Evolutionary conservation across 2,329 filamentous ascomycete genomes (phyloP).

Genomic region (Sphaerulina vaccinii): DNA sequence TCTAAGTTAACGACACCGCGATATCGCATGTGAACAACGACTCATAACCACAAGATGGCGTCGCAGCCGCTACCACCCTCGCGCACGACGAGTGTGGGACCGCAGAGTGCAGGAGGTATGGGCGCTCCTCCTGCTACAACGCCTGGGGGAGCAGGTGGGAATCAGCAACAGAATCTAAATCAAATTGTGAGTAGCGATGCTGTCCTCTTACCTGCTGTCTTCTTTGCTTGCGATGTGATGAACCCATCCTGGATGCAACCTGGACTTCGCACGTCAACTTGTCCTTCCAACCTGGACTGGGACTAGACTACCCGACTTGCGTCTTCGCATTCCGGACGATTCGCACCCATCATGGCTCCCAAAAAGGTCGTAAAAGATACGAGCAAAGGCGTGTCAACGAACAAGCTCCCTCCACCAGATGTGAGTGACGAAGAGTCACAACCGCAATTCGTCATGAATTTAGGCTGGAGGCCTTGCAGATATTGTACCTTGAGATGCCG

Average conservation of each 20-base stretch:
- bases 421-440: too few species aligned
- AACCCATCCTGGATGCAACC: too few species aligned
- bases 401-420: too few species aligned
- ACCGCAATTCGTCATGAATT: too few species aligned
- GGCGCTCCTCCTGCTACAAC: constrained; percentile 48
- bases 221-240: too few species aligned
- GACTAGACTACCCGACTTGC: not conserved
- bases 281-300: not conserved
- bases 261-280: too few species aligned
- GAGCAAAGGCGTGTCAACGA: too few species aligned
- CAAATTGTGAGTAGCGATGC: constrained; percentile 73
- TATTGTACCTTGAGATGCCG: not conserved
- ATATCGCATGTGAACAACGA: constrained; percentile 17
- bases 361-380: too few species aligned
- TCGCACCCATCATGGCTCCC: too few species aligned
- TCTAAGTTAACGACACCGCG: not conserved
- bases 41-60: constrained; percentile 34
- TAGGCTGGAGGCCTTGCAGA: too few species aligned
- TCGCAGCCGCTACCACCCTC: constrained; percentile 38
- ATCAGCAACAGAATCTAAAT: constrained; percentile 87
- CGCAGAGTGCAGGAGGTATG: constrained; percentile 40
- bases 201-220: not conserved
- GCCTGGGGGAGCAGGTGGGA: constrained; percentile 43
- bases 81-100: constrained; percentile 39
- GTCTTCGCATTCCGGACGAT: too few species aligned